Base-by-base conservation (phyloP, 305 asterid species). In the Andrographis paniculata region DNA sequence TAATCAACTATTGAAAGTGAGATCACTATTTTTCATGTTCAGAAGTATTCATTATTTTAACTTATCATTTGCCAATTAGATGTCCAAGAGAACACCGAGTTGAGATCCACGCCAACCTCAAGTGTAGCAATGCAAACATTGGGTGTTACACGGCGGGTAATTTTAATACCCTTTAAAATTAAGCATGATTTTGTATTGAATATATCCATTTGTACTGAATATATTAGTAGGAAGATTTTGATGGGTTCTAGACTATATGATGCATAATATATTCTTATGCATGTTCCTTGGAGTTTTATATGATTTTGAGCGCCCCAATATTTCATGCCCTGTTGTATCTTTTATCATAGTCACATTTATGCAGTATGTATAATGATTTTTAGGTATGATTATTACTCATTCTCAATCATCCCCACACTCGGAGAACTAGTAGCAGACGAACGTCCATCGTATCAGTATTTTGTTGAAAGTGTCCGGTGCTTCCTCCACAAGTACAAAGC, bases 361-460 rank as follows among this genome's bases (percentile, higher is more conserved):
- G 21, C 5, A 18, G 2, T 9, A 8, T 7, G 4, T 7, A 50
- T 56, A 27, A 35, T 50, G 2, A 59, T 33, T 30, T 50, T 31
- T 81, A 89, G 97, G 84, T 89, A 89, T 62, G 97, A 89, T 59
- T 54, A 57, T 51, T 89, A 89, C 70, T 82, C 97, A 11, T 89
- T 85, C 79, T 74, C 94, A 23, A 80, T 85, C 55, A 82, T 85
- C 58, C 97, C 97, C 2, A 69, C 76, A 18, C 16, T 89, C 10
- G 97, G 94, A 52, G 79, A 85, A 71, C 64, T 79, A 40, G 91
- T 89, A 51, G 84, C 91, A 5, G 88, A 91, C 40, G 97, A 89
- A 68, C 78, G 95, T 43, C 82, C 70, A 42, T 78, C 97, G 58
- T 85, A 85, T 64, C 79, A 85, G 55, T 78, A 89, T 65, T 63